Base-by-base conservation (phyloP, 331 rosid species). In the Arachis monticola region DNA sequence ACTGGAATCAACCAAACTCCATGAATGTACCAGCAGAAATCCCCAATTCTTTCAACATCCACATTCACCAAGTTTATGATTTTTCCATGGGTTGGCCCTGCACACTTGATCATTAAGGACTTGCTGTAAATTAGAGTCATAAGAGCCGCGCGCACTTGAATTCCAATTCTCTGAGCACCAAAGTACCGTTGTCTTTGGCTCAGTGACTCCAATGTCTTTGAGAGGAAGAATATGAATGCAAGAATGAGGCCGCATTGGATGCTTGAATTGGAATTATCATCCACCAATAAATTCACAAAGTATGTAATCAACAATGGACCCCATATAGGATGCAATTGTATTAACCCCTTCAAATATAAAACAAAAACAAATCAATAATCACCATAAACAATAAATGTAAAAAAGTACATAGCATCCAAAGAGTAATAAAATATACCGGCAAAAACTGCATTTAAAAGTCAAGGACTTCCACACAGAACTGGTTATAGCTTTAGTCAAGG, bases 1-100 rank as follows among this genome's bases (percentile, higher is more conserved):
- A 93, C 80, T 3, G 98, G 98, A 79, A 91, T 96, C 87, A 93
- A 73, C 98, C 98, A 93, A 69, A 91, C 68, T 48, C 92, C 91
- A 60, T 91, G 96, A 77, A 89, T 61, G 72, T 81, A 83, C 96
- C 88, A 89, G 60, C 90, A 91, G 80, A 90, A 91, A 63, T 89
- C 98, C 56, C 97, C 96, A 31, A 91, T 83, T 79, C 94, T 89
- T 65, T 91, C 98, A 9, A 86, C 92, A 76, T 93, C 98, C 62
- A 91, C 96, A 68, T 87, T 89, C 65, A 93, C 82, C 55, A 91
- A 72, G 63, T 93, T 93, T 47, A 87, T 73, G 40, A 81, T 77
- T 66, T 83, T 91, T 2, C 98, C 96, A 72, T 84, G 86, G 72
- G 83, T 75, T 38, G 83, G 80, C 52, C 88, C 89, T 10, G 73